Conservation (phyloP, 306 rosid species). For the Cucurbita ficifolia region DNA sequence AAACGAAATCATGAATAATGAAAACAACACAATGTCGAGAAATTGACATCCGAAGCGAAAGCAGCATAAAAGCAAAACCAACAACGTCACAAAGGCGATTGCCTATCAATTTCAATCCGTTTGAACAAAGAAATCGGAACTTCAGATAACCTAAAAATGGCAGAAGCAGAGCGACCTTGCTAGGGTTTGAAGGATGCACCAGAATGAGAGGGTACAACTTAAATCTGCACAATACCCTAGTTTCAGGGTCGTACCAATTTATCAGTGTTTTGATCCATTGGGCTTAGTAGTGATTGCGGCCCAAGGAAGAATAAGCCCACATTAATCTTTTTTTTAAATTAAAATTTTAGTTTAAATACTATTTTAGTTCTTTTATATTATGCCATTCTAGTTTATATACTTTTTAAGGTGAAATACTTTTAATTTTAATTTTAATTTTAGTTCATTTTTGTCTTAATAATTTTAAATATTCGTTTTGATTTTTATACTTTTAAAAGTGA, state of each 20-base stretch:
- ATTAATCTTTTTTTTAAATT: background rate
- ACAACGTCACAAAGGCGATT: background rate
- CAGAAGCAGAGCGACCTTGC: background rate
- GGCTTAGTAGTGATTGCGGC: background rate
- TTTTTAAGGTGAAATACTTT: too few species aligned
- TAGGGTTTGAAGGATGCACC: slow-evolving; percentile 6
- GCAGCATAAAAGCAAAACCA: background rate
- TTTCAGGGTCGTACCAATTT: background rate
- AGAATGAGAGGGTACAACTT: background rate
- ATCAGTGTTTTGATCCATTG: background rate
- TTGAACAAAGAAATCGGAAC: background rate
- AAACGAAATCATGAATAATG: background rate
- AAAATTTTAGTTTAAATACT: too few species aligned
- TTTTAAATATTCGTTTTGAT: too few species aligned
- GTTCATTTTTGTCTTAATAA: too few species aligned
- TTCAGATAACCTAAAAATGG: background rate
- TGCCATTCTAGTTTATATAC: too few species aligned
- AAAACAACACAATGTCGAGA: background rate
- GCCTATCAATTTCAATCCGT: background rate
- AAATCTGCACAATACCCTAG: slow-evolving; percentile 20
- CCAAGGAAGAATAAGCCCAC: background rate
- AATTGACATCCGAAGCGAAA: background rate
- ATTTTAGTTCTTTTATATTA: too few species aligned
- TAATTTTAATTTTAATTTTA: too few species aligned
- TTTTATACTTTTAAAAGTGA: too few species aligned